Percentiles rank a stretch among this genome's conserved stretches.
phyloP scores from a whole-genome alignment of 129 eudicot species.

The Cynara cardunculus region DNA sequence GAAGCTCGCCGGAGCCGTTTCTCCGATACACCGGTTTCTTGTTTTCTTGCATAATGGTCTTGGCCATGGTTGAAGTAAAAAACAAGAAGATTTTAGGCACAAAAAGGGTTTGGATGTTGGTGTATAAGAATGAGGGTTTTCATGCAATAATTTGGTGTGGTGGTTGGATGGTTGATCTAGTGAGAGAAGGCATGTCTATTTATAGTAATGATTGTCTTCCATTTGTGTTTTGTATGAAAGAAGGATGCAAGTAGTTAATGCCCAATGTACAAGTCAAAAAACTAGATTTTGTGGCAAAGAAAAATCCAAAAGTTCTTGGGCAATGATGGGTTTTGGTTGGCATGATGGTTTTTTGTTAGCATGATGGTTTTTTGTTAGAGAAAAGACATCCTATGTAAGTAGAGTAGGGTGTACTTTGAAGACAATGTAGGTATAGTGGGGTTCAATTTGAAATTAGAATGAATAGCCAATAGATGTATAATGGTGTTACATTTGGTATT shows the following conservation, averaged over 20 bases:
- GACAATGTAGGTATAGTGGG: constrained; percentile 20
- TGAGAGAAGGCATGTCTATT: constrained; percentile 28
- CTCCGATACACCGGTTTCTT: constrained; percentile 50
- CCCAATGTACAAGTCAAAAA: constrained; percentile 9
- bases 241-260: neutral
- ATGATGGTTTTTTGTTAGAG: constrained; percentile 27
- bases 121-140: constrained; percentile 13
- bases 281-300: neutral
- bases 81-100: neutral
- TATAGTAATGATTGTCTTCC: constrained; percentile 32
- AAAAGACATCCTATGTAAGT: constrained; percentile 29
- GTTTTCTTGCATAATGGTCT: constrained; percentile 25
- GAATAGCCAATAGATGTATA: neutral
- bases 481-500: neutral
- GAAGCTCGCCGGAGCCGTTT: constrained; percentile 69
- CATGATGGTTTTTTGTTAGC: constrained; percentile 22
- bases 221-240: constrained; percentile 11
- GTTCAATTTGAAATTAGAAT: neutral
- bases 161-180: constrained; percentile 31
- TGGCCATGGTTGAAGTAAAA: constrained; percentile 39
- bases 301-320: constrained; percentile 16
- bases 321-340: constrained; percentile 18
- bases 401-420: constrained; percentile 21
- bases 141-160: constrained; percentile 20
- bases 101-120: constrained; percentile 3